Evolutionary conservation across 2,329 filamentous ascomycete genomes (phyloP).

Genomic region (Elsinoe arachidis): DNA sequence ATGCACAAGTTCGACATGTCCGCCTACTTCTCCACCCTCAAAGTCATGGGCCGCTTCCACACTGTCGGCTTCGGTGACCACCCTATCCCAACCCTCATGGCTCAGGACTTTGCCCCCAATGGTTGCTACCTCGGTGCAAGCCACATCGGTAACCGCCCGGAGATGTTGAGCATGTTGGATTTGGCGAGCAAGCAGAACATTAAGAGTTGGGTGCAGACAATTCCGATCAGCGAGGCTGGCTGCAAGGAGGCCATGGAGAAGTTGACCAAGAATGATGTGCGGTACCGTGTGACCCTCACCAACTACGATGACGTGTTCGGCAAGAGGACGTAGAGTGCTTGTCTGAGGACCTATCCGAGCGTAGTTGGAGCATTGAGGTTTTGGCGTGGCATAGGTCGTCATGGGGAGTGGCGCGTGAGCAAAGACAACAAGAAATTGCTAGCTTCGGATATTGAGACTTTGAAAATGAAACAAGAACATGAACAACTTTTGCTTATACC

Average conservation of each 20-base stretch:
- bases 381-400: neutral
- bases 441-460: neutral
- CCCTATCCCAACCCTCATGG: conserved; percentile 59
- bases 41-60: conserved; percentile 73
- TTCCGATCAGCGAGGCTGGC: conserved; percentile 62
- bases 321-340: conserved; percentile 29
- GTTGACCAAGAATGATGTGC: conserved; percentile 62
- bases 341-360: neutral
- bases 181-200: conserved; percentile 43
- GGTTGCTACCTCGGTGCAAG: conserved; percentile 49
- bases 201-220: conserved; percentile 51
- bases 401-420: neutral
- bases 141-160: conserved; percentile 41
- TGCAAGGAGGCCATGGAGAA: conserved; percentile 62
- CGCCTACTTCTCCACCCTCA: conserved; percentile 68
- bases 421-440: neutral
- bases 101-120: conserved; percentile 66
- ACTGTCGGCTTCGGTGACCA: conserved; percentile 73
- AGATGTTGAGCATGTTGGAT: conserved; percentile 45
- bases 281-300: conserved; percentile 58
- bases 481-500: neutral
- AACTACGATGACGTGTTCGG: conserved; percentile 61
- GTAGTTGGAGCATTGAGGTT: neutral
- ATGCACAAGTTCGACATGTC: conserved; percentile 59
- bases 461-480: neutral